Evolutionary conservation across 2,329 filamentous ascomycete species (phyloP).

Genomic region (Cladosporium phlei): DNA sequence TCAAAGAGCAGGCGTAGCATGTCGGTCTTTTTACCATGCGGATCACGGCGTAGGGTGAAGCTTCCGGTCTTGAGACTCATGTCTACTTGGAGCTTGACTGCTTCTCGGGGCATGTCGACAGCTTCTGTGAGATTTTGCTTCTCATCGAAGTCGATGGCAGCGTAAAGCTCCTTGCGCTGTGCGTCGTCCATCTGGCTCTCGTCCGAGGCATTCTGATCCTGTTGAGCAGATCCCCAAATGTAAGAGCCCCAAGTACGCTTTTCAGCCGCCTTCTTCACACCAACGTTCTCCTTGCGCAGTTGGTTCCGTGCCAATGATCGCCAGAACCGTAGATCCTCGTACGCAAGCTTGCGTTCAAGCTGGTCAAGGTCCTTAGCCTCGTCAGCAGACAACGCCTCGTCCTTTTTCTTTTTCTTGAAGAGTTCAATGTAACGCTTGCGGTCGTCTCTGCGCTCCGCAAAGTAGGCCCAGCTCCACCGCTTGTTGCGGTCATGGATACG

Average conservation of each 20-base stretch:
- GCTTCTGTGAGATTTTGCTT: slow-evolving; percentile 83
- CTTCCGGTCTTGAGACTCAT: slow-evolving; percentile 91
- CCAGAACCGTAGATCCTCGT: slow-evolving; percentile 97
- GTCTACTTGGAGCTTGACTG: slow-evolving; percentile 87
- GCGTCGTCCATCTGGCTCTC: slow-evolving; percentile 89
- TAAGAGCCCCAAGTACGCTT: slow-evolving; percentile 87
- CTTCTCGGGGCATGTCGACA: slow-evolving; percentile 84
- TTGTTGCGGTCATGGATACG: slow-evolving; percentile 95
- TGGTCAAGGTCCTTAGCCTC: slow-evolving; percentile 69
- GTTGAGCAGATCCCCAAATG: slow-evolving; percentile 69
- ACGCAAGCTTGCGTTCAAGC: slow-evolving; percentile 81
- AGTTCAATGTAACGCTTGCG: slow-evolving; percentile 83
- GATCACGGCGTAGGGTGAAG: slow-evolving; percentile 85
- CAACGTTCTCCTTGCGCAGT: slow-evolving; percentile 88
- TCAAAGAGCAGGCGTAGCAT: slow-evolving; percentile 91
- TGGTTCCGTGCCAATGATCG: slow-evolving; percentile 89
- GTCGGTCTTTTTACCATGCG: slow-evolving; percentile 71
- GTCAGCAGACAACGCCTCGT: slow-evolving; percentile 60
- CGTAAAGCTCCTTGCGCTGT: slow-evolving; percentile 92
- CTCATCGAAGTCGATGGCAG: slow-evolving; percentile 97
- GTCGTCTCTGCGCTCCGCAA: slow-evolving; percentile 86
- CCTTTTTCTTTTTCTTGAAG: slow-evolving; percentile 86
- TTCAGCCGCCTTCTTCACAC: slow-evolving; percentile 67
- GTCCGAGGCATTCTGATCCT: slow-evolving; percentile 63
- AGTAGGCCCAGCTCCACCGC: slow-evolving; percentile 93